A percentile compares a stretch with the other conserved stretches of the same genome.
These are phyloP conservation scores for Candida pseudoviswanathii DNA, from an alignment of 1,139 yeast genomes.

Conservation along the genomic window DNA sequence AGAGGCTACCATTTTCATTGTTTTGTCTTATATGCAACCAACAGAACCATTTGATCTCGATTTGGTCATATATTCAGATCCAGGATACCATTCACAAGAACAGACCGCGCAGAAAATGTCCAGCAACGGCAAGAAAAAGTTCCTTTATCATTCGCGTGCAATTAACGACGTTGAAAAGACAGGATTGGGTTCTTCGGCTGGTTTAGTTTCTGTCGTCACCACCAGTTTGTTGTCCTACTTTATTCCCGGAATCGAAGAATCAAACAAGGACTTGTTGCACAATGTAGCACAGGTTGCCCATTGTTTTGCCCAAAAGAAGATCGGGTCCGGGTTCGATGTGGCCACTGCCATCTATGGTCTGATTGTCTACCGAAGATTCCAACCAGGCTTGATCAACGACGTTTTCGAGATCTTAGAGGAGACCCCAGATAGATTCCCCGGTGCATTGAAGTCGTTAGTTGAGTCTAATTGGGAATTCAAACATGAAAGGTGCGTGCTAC, in stretches of 20 bases:
- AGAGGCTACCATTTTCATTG: conserved; percentile 59
- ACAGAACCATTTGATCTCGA: conserved; percentile 30
- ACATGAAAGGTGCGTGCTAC: conserved; percentile 59
- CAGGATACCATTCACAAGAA: conserved; percentile 84
- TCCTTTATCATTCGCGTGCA: conserved; percentile 59
- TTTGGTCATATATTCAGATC: conserved; percentile 77
- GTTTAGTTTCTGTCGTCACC: conserved; percentile 79
- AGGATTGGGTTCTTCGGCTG: conserved; percentile 96
- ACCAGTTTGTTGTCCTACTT: conserved; percentile 64
- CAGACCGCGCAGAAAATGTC: conserved; percentile 37
- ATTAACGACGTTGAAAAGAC: conserved; percentile 86
- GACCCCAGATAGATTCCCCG: conserved; percentile 12
- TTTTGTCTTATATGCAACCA: conserved; percentile 53
- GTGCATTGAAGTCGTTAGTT: conserved; percentile 38
- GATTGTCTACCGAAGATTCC: conserved; percentile 74
- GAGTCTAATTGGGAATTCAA: conserved; percentile 62
- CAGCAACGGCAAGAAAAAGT: conserved; percentile 38
- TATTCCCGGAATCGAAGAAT: conserved; percentile 20
- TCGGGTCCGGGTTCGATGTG: conserved; percentile 96
- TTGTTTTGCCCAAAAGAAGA: conserved; percentile 90
- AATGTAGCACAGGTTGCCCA: conserved; percentile 88
- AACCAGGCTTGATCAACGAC: conserved; percentile 51
- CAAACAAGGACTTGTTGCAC: conserved; percentile 53
- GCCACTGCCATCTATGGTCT: conserved; percentile 96
- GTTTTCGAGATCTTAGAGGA: conserved; percentile 26